Evolutionary conservation across 2,329 filamentous ascomycete genomes (phyloP).

Genomic region (Colletotrichum tropicicola): DNA sequence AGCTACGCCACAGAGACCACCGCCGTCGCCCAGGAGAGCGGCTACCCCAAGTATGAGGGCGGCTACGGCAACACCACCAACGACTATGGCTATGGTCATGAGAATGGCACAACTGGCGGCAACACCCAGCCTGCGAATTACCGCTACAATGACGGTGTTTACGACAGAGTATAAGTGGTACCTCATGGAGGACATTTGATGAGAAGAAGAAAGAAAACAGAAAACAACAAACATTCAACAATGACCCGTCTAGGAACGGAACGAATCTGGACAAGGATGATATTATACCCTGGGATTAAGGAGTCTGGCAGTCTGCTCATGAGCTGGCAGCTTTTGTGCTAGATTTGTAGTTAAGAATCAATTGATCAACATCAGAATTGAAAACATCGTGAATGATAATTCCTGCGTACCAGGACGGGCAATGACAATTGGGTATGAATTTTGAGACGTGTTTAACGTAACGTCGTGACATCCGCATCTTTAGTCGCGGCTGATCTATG

Average conservation of each 20-base stretch:
- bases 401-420: not conserved
- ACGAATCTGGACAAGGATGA: not conserved
- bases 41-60: slow-evolving; percentile 34
- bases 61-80: slow-evolving; percentile 5
- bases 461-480: not conserved
- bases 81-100: slow-evolving; percentile 14
- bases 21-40: slow-evolving; percentile 36
- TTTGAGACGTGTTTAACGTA: not conserved
- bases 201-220: slow-evolving; percentile 11
- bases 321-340: not conserved
- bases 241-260: not conserved
- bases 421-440: not conserved
- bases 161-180: slow-evolving; percentile 30
- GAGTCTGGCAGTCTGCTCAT: not conserved
- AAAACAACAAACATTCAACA: slow-evolving; percentile 25
- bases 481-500: not conserved
- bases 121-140: slow-evolving; percentile 35
- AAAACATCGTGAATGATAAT: not conserved
- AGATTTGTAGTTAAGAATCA: not conserved
- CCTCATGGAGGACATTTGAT: slow-evolving; percentile 35
- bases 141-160: slow-evolving; percentile 49
- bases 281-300: slow-evolving; percentile 19
- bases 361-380: not conserved
- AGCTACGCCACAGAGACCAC: slow-evolving; percentile 52
- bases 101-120: slow-evolving; percentile 18